Percentiles rank a stretch among this genome's conserved stretches.
Evolutionary conservation across 192 early-diverging fungal genomes (phyloP).

Genomic region (Dissophora ornata): DNA sequence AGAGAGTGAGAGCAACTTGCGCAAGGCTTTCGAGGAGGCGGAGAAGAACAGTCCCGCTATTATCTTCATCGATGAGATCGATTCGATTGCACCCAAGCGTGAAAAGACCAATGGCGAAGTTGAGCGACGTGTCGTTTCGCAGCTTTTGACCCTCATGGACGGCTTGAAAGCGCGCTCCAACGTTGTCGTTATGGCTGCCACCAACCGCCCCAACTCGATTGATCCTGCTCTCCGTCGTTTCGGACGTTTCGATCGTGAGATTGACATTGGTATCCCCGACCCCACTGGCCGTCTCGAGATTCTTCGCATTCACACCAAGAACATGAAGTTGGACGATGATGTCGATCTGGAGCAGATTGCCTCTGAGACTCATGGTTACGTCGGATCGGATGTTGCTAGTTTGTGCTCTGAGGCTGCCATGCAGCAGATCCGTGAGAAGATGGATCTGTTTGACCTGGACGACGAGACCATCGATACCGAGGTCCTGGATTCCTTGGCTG

Average conservation of each 20-base stretch:
- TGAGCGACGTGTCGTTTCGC: constrained; percentile 98
- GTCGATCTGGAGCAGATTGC: constrained; percentile 98
- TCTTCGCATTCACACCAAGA: constrained; percentile 99
- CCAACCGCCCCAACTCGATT: constrained; percentile 97
- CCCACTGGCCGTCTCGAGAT: constrained; percentile 85
- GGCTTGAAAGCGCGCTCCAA: constrained; percentile 95
- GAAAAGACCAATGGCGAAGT: constrained; percentile 99
- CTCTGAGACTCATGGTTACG: constrained; percentile 96
- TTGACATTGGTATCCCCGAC: constrained; percentile 99
- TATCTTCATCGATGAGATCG: constrained; percentile 99
- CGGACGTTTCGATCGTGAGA: constrained; percentile 98
- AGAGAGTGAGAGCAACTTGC: constrained; percentile 96
- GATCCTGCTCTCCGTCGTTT: constrained; percentile 97
- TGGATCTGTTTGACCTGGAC: constrained; percentile 98
- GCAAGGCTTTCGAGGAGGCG: constrained; percentile 99
- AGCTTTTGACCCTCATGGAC: constrained; percentile 98
- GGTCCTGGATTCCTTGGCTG: constrained; percentile 93
- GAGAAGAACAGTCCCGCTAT: constrained; percentile 98
- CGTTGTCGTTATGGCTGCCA: constrained; percentile 98
- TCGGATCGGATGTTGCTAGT: constrained; percentile 96
- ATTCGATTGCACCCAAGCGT: constrained; percentile 99
- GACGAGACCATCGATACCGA: constrained; percentile 99
- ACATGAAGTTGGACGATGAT: constrained; percentile 98
- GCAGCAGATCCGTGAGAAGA: constrained; percentile 99
- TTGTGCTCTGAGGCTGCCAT: constrained; percentile 99